These are phyloP conservation scores for Grammothele lineata DNA, from an alignment of 768 basidiomycete species.

Conservation along the genomic window DNA sequence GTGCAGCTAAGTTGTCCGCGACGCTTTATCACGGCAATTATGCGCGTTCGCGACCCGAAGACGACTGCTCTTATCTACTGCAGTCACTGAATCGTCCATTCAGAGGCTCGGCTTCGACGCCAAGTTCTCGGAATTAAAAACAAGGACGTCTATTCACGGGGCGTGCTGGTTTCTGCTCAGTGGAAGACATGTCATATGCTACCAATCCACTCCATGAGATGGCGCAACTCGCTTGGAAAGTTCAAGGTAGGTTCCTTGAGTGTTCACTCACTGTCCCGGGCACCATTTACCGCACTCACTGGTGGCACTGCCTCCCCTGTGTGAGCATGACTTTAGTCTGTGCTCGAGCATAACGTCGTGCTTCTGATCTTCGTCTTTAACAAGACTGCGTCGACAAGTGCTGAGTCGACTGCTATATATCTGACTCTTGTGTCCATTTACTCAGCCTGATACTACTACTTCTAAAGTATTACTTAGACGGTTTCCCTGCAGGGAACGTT, in stretches of 20 bases:
- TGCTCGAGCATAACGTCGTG: slow-evolving; percentile 99
- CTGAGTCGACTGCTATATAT: slow-evolving; percentile 93
- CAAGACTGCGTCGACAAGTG: slow-evolving; percentile 97
- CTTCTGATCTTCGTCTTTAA: slow-evolving; percentile 98
- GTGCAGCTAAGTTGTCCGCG: slow-evolving; percentile 57
- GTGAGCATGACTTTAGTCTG: no score
- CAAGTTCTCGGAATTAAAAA: slow-evolving; percentile 99
- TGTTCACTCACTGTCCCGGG: slow-evolving; percentile 99
- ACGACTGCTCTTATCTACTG: slow-evolving; percentile 99
- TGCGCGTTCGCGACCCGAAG: slow-evolving; percentile 99
- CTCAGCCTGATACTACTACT: neutral
- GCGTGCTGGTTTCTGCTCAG: slow-evolving; percentile 99
- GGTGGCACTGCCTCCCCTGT: no score
- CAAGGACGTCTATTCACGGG: slow-evolving; percentile 98
- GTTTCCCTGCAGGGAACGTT: neutral
- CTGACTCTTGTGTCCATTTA: slow-evolving; percentile 24
- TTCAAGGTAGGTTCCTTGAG: slow-evolving; percentile 94
- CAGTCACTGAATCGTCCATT: slow-evolving; percentile 98
- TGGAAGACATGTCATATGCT: no score
- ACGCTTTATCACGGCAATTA: slow-evolving; percentile 99
- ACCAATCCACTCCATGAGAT: no score
- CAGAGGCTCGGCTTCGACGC: slow-evolving; percentile 99
- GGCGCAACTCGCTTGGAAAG: slow-evolving; percentile 98
- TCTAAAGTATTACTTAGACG: neutral
- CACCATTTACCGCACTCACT: slow-evolving; percentile 97